phyloP scores from a whole-genome alignment of 1,139 yeast genomes.

The Spencermartinsiella ligniputridi region DNA sequence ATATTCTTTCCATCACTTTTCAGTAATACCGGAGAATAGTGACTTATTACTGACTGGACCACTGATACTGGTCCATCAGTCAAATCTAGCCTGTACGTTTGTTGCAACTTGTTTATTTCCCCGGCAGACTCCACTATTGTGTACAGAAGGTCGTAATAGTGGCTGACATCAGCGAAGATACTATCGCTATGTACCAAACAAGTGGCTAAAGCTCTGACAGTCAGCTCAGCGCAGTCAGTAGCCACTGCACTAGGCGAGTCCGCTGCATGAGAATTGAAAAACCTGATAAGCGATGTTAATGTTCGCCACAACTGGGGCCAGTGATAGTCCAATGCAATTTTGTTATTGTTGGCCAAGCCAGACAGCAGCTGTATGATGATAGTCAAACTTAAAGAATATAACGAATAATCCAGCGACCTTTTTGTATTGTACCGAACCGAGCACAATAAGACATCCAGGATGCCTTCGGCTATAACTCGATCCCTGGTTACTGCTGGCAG shows the following conservation, averaged over 20 bases:
- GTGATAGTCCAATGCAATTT: slow-evolving; percentile 28
- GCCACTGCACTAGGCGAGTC: slow-evolving; percentile 15
- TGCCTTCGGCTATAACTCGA: slow-evolving; percentile 31
- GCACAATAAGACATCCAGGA: slow-evolving; percentile 33
- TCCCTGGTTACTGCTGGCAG: slow-evolving; percentile 24
- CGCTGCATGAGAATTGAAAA: slow-evolving; percentile 24
- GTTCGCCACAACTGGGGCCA: slow-evolving; percentile 40
- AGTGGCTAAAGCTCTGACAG: slow-evolving; percentile 27
- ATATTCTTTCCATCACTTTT: slow-evolving; percentile 4
- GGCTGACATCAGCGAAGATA: slow-evolving; percentile 27
- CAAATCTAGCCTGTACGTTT: slow-evolving; percentile 8
- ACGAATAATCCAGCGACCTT: slow-evolving; percentile 28
- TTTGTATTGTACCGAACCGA: slow-evolving; percentile 33
- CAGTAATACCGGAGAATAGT: slow-evolving; percentile 23
- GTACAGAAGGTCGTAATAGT: slow-evolving; percentile 35
- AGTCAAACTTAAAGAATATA: slow-evolving; percentile 29
- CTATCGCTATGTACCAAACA: slow-evolving; percentile 33
- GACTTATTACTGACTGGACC: slow-evolving; percentile 25
- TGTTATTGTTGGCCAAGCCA: slow-evolving; percentile 18
- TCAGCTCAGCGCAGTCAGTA: slow-evolving; percentile 22
- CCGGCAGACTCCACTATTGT: slow-evolving; percentile 29
- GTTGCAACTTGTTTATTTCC: slow-evolving; percentile 22
- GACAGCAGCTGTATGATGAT: slow-evolving; percentile 27
- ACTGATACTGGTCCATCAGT: slow-evolving; percentile 21
- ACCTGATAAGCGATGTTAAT: slow-evolving; percentile 28